Evolutionary conservation across 2,329 filamentous ascomycete species (phyloP).

Genomic region (Xylaria sp.): DNA sequence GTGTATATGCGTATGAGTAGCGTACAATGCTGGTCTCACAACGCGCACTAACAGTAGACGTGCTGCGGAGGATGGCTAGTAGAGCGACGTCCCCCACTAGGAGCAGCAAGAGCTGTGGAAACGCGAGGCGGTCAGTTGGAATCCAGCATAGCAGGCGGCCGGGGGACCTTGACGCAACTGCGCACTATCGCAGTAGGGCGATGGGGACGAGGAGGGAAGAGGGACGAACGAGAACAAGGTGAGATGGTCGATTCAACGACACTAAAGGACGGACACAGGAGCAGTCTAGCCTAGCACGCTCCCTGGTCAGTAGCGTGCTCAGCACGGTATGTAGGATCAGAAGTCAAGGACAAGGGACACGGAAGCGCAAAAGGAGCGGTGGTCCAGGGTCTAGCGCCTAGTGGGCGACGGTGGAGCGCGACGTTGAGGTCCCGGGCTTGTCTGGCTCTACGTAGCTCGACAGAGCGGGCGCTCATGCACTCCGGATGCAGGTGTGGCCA

Average conservation of each 20-base stretch:
- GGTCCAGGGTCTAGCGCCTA: conserved; percentile 21
- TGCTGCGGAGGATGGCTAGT: conserved; percentile 29
- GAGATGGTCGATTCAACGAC: conserved; percentile 21
- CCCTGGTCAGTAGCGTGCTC: neutral
- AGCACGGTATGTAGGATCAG: neutral
- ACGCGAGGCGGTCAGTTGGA: conserved; percentile 47
- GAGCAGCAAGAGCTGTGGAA: conserved; percentile 36
- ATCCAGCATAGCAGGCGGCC: conserved; percentile 34
- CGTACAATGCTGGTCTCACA: conserved; percentile 6
- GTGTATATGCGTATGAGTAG: neutral
- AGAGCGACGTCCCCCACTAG: conserved; percentile 33
- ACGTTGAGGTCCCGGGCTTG: conserved; percentile 29
- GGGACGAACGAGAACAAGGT: conserved; percentile 21
- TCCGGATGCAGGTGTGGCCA: conserved; percentile 49
- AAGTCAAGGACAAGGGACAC: conserved; percentile 39
- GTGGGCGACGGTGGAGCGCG: conserved; percentile 34
- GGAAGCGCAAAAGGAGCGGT: conserved; percentile 36
- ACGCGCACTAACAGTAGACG: conserved; percentile 31
- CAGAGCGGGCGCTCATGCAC: conserved; percentile 43
- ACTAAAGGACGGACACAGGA: neutral
- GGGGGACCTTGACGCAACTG: conserved; percentile 23
- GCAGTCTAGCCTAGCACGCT: conserved; percentile 4
- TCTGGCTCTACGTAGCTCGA: conserved; percentile 37
- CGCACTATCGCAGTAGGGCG: neutral
- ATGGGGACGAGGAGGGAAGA: conserved; percentile 3